phyloP scores from a whole-genome alignment of 345 rosid species.

The Gossypium ekmanianum region DNA sequence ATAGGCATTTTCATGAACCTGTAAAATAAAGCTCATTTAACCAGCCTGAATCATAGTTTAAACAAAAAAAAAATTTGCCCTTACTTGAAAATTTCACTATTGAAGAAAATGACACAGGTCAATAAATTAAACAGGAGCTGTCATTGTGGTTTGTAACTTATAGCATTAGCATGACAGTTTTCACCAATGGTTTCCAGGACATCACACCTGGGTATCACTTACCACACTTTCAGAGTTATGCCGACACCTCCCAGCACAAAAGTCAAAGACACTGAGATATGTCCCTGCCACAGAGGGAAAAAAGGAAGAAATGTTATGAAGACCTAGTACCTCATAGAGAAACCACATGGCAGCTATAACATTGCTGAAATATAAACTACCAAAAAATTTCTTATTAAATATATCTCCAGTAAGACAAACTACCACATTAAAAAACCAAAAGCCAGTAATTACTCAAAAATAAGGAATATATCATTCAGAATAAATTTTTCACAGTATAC shows the following conservation, averaged over 20 bases:
- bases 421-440: background rate
- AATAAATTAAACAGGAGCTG: background rate
- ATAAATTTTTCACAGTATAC: background rate
- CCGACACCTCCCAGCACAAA: conserved; percentile 92
- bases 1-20: conserved; percentile 98
- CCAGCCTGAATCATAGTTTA: background rate
- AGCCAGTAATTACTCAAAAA: conserved; percentile 6
- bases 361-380: background rate
- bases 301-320: background rate
- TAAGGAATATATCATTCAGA: background rate
- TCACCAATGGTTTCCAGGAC: background rate
- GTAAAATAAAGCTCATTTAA: conserved; percentile 24
- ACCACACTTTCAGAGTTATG: conserved; percentile 97
- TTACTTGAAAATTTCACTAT: background rate
- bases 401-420: background rate
- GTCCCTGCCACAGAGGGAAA: conserved; percentile 42
- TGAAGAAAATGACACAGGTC: background rate
- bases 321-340: background rate
- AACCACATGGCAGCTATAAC: background rate
- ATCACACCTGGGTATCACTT: conserved; percentile 17
- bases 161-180: background rate
- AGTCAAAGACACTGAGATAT: conserved; percentile 72
- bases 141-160: background rate
- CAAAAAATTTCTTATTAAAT: background rate
- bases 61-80: background rate